A percentile compares a stretch with the other conserved stretches of the same genome.
These are phyloP conservation scores for Linaria vulgaris DNA, from an alignment of 257 asterid genomes.

Conservation along the genomic window DNA sequence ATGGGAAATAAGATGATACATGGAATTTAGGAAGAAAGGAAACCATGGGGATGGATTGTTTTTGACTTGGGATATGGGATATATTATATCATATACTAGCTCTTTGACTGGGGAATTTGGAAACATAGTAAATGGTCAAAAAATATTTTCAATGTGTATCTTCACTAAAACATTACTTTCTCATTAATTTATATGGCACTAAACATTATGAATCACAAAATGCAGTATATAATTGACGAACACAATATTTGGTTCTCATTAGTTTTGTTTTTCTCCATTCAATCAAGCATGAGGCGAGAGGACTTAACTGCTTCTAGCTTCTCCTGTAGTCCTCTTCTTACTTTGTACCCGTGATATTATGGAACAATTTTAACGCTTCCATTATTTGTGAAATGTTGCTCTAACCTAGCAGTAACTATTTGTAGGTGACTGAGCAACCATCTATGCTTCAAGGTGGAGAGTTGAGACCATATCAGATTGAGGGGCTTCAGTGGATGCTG, in stretches of 20 bases:
- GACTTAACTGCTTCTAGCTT: slow-evolving; percentile 9
- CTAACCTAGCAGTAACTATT: slow-evolving; percentile 29
- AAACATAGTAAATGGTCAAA: too few species aligned
- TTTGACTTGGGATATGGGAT: too few species aligned
- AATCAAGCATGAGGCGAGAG: neutral
- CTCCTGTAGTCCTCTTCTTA: slow-evolving; percentile 1
- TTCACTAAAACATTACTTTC: too few species aligned
- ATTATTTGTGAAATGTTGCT: slow-evolving; percentile 11
- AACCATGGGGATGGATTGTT: neutral
- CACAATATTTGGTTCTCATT: too few species aligned
- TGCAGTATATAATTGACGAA: too few species aligned
- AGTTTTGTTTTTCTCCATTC: neutral
- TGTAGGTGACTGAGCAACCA: slow-evolving; percentile 98
- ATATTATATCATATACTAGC: too few species aligned
- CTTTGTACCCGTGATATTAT: neutral
- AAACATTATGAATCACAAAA: too few species aligned
- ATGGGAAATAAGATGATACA: too few species aligned
- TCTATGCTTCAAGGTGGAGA: slow-evolving; percentile 98
- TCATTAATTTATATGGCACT: too few species aligned
- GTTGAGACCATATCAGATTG: slow-evolving; percentile 82
- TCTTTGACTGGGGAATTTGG: too few species aligned
- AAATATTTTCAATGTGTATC: too few species aligned
- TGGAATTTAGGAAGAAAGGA: neutral
- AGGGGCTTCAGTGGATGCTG: slow-evolving; percentile 99
- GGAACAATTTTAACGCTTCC: neutral